phyloP scores from a whole-genome alignment of 345 rosid genomes.

The Aquilaria sinensis region DNA sequence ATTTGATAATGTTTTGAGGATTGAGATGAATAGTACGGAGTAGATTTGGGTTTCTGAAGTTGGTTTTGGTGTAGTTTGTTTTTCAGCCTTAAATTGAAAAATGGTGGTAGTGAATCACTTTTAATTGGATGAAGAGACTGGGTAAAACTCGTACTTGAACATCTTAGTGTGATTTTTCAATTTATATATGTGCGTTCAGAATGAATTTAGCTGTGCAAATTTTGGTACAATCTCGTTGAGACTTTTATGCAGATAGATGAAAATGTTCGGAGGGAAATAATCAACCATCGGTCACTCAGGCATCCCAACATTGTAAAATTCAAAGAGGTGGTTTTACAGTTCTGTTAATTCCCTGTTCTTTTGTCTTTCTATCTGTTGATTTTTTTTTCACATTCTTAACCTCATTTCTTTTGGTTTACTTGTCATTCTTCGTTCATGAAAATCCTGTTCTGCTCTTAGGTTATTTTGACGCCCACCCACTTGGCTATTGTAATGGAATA shows the following conservation, averaged over 20 bases:
- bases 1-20: too few relatives aligned
- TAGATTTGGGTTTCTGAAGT: too few relatives aligned
- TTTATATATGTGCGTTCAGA: too few relatives aligned
- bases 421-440: neutral
- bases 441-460: slow-evolving; percentile 29
- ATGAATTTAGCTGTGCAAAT: too few relatives aligned
- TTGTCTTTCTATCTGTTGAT: neutral
- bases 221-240: neutral
- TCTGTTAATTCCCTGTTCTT: neutral
- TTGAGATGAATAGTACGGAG: too few relatives aligned
- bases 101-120: too few relatives aligned
- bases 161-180: too few relatives aligned
- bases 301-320: slow-evolving; percentile 97
- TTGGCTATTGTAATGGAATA: slow-evolving; percentile 88
- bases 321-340: slow-evolving; percentile 57
- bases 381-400: neutral
- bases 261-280: slow-evolving; percentile 89
- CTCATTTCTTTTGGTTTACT: too few relatives aligned
- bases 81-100: too few relatives aligned
- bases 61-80: too few relatives aligned
- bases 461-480: slow-evolving; percentile 93
- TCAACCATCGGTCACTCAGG: slow-evolving; percentile 85
- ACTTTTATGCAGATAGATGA: slow-evolving; percentile 70
- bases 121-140: too few relatives aligned
- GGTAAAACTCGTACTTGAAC: too few relatives aligned